Evolutionary conservation across 441 rosid genomes (phyloP).

Genomic region (Corymbia citriodora): DNA sequence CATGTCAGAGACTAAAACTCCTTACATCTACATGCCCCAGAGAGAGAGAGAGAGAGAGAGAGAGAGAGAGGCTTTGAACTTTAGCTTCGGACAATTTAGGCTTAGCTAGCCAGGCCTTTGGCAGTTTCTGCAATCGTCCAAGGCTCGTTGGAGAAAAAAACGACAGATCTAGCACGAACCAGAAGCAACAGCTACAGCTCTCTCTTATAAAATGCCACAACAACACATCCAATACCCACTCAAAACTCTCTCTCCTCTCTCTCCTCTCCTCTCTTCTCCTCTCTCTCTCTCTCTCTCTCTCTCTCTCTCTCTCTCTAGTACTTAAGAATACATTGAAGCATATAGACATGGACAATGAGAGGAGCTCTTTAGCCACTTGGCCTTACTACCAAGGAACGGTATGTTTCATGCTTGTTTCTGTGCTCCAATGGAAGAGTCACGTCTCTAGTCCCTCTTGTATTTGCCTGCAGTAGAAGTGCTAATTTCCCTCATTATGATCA

Average conservation of each 20-base stretch:
- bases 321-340: neutral
- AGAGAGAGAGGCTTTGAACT: neutral
- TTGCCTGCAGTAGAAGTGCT: neutral
- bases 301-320: neutral
- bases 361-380: constrained; percentile 44
- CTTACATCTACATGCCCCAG: neutral
- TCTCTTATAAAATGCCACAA: constrained; percentile 24
- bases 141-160: neutral
- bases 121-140: constrained; percentile 32
- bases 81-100: neutral
- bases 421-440: neutral
- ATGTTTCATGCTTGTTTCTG: neutral
- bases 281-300: neutral
- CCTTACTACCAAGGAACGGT: constrained; percentile 79
- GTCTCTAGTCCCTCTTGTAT: neutral
- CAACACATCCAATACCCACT: neutral
- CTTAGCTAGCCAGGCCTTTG: constrained; percentile 21
- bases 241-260: neutral
- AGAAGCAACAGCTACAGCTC: constrained; percentile 13
- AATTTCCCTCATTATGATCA: neutral
- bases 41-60: neutral
- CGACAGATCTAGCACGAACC: neutral
- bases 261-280: neutral
- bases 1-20: neutral
- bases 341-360: constrained; percentile 49